A percentile compares a stretch with the other conserved stretches of the same genome.
These are phyloP conservation scores for Articulospora tetracladia DNA, from an alignment of 495 filamentous ascomycete genomes.

Conservation along the genomic window DNA sequence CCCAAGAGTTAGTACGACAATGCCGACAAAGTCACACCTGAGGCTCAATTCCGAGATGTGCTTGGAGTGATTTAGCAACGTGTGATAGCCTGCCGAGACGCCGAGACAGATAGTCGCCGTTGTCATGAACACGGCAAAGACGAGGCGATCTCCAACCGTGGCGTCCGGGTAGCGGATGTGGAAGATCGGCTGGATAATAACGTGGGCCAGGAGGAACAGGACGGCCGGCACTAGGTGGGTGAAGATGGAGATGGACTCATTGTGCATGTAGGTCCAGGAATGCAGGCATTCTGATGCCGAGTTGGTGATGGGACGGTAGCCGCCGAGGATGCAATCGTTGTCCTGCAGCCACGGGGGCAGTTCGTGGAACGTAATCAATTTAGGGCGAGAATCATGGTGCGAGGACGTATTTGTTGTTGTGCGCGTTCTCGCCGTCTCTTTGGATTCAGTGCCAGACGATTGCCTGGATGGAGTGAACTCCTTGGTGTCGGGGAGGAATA, in stretches of 20 bases:
- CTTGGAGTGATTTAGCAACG: conserved; percentile 45
- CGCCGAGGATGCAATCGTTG: conserved; percentile 15
- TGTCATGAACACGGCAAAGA: conserved; percentile 40
- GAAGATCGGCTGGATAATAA: conserved; percentile 29
- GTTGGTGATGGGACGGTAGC: conserved; percentile 18
- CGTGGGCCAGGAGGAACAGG: conserved; percentile 25
- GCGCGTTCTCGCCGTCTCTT: not conserved
- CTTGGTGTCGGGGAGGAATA: not conserved
- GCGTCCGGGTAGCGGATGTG: conserved; percentile 29
- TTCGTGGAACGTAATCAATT: conserved; percentile 1
- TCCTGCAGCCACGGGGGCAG: conserved; percentile 23
- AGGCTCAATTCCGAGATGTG: conserved; percentile 36
- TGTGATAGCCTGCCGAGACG: conserved; percentile 44
- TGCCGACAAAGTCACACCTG: conserved; percentile 44
- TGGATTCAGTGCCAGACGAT: not conserved
- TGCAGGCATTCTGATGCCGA: conserved; percentile 29
- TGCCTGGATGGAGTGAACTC: not conserved
- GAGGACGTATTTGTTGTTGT: too few species aligned
- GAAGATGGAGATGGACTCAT: conserved; percentile 43
- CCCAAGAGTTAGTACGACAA: conserved; percentile 42
- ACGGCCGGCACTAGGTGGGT: conserved; percentile 36
- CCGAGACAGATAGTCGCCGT: conserved; percentile 36
- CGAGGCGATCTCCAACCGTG: conserved; percentile 29
- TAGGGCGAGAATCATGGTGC: not conserved
- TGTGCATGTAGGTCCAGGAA: conserved; percentile 39